These are phyloP conservation scores for Iberis pinnata DNA, from an alignment of 345 rosid genomes.

Conservation along the genomic window DNA sequence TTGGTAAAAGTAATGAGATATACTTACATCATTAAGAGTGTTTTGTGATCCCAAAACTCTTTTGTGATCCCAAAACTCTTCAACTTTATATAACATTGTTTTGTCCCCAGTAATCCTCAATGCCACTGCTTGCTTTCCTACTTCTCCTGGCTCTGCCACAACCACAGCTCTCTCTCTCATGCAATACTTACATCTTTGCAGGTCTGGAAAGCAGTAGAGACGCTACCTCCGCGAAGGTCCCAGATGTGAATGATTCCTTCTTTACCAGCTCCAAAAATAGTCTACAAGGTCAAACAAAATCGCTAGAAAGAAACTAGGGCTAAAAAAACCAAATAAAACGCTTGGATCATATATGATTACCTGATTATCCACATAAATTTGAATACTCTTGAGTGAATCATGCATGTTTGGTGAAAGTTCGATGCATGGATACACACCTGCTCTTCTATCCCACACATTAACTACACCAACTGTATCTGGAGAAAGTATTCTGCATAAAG, in stretches of 20 bases:
- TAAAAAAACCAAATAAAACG: conserved; percentile 7
- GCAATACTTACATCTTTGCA: conserved; percentile 64
- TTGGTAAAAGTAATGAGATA: conserved; percentile 68
- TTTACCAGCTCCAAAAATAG: conserved; percentile 70
- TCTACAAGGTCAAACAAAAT: conserved; percentile 38
- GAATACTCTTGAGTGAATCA: conserved; percentile 51
- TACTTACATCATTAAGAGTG: conserved; percentile 71
- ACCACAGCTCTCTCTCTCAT: too few relatives aligned
- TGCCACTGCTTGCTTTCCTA: conserved; percentile 81
- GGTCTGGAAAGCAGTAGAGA: conserved; percentile 56
- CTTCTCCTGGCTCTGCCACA: conserved; percentile 52
- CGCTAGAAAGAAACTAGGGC: conserved; percentile 14
- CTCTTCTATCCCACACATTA: conserved; percentile 84
- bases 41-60: conserved; percentile 78
- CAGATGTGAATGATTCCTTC: conserved; percentile 62
- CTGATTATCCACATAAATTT: conserved; percentile 62
- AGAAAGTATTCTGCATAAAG: conserved; percentile 54
- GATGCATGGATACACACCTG: conserved; percentile 50
- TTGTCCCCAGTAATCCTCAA: too few relatives aligned
- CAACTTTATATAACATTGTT: too few relatives aligned
- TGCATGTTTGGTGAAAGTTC: conserved; percentile 47
- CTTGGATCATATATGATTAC: conserved; percentile 33
- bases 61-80: too few relatives aligned
- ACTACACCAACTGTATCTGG: conserved; percentile 63
- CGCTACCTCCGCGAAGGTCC: conserved; percentile 93